Base-by-base conservation (phyloP, 225 moss, liverwort and hornwort genomes). In the Lunularia cruciata region DNA sequence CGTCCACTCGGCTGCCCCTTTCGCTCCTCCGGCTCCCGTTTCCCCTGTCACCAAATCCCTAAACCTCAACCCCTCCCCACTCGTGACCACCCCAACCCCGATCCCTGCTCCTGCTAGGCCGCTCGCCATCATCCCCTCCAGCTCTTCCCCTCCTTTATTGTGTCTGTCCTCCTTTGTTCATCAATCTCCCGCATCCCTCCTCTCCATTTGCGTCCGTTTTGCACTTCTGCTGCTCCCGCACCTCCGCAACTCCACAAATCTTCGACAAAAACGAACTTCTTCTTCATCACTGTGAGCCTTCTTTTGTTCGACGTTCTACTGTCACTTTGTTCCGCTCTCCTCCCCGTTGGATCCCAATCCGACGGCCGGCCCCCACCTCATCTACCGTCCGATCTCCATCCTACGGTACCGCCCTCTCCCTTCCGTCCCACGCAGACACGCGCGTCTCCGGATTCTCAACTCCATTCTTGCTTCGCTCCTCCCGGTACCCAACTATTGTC, bases 1-100 rank as follows among this genome's bases (percentile, higher is more conserved):
- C 30, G 77, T 81, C 81, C 81, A 77, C 54, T 81, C 77, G 33
- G 81, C 81, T 31, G 81, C 77, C 40, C 77, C 81, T 35, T 77
- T 77, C 60, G 73, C 77, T 51, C 81, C 81, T 71, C 81, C 81
- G 8, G 73, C 73, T 10, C 81, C 81, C 0, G 81, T 81, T 31
- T 70, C 77, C 33, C 77, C 80, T 4, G 72, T 81, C 66, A 81
- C 77, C 70, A 81, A 71, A 71, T 81, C 81, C 77, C 60, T 81
- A 63, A 81, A 77, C 70, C 81, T 70, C 65, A 81, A 71, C 23
- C 71, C 69, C 3, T 76, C 76, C 37, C 64, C 68, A 2, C 23
- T 52, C 12, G 34, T 72, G 35, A 32, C 54, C 16, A 36, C 51
- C n/a, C 47, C 69, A 3, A 31, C 22, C 15, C 72, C 73, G 4